Evolutionary conservation across 176 grass and related monocot species (phyloP).

Genomic region (Dactylis glomerata): DNA sequence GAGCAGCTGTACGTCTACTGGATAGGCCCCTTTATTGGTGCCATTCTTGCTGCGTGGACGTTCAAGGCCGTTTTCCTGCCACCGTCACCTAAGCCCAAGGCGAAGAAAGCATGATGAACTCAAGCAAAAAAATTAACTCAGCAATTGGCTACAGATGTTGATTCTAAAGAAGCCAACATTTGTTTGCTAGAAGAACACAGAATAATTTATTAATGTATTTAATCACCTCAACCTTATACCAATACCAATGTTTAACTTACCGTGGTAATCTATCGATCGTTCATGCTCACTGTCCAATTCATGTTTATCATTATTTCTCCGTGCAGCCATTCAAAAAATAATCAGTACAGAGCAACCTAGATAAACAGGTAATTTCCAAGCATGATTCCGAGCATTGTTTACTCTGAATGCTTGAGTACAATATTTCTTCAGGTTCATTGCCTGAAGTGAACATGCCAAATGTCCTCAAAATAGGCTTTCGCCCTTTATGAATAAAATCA

Average conservation of each 20-base stretch:
- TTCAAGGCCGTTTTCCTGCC: slow-evolving; percentile 58
- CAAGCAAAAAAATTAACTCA: neutral
- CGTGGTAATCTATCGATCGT: neutral
- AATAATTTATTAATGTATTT: slow-evolving; percentile 1
- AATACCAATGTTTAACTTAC: neutral
- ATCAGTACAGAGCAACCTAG: neutral
- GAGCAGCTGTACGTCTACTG: slow-evolving; percentile 98
- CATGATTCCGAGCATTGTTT: neutral
- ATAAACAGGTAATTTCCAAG: neutral
- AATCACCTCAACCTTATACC: neutral
- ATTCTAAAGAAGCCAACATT: neutral
- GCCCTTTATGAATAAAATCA: too few species aligned
- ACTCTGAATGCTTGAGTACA: neutral
- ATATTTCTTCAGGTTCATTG: neutral
- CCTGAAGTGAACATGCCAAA: neutral
- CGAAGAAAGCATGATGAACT: slow-evolving; percentile 60
- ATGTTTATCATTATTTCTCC: neutral
- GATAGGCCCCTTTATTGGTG: slow-evolving; percentile 91
- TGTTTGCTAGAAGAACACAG: neutral
- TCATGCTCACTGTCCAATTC: neutral
- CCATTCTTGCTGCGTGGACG: slow-evolving; percentile 64
- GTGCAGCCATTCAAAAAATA: neutral
- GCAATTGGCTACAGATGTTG: neutral
- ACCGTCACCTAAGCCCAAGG: slow-evolving; percentile 39
- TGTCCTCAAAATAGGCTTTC: too few species aligned